Evolutionary conservation across 2,329 filamentous ascomycete species (phyloP), one percentile per base, ranked within the genome.

Genomic region (Elsinoe ampelina): DNA sequence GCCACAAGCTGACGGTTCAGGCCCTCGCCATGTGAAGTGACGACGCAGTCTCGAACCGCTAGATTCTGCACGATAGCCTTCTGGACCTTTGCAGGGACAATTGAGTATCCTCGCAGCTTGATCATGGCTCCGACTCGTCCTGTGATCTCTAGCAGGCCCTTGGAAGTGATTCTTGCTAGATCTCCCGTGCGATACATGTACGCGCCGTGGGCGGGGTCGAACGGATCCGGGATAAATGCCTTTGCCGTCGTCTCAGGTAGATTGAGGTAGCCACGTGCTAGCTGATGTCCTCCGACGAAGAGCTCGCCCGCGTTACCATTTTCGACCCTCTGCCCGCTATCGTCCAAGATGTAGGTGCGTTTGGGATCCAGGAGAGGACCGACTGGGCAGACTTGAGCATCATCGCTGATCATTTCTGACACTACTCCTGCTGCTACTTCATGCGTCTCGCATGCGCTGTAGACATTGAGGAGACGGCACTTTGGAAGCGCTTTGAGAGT

Each of bases 361-460:
- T 83, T 75, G 0, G 80, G 81, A 66, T 87, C 80, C 57, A 90
- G 69, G 0, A 85, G 84, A 1, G 79, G 82, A 0, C 87, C 87
- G 11, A 91, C 86, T 0, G 87, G 86, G 61, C 86, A 89, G 61
- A 88, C 86, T 1, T 78, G 74, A 1, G 80, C 74, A 45, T 86
- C 78, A n/a, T 77, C 74, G 54, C 84, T 71, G 32, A 75, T 61
- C 68, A 89, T 86, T 1, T 82, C 78, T 57, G 77, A 75, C 61
- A 91, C 85, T 63, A 90, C 86, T 39, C 87, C 87, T 61, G 84
- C 89, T 1, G 87, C 86, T 59, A 88, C 83, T 69, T 90, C 86
- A 61, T 90, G 86, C 0, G 87, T 91, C 68, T 92, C 87, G 64
- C 86, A 89, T 13, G 87, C 86, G 65, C 86, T 89, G 72, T 92